A percentile compares a stretch with the other conserved stretches of the same genome.
Conservation (phyloP, 306 rosid species). For the Casuarina cunninghamiana region DNA sequence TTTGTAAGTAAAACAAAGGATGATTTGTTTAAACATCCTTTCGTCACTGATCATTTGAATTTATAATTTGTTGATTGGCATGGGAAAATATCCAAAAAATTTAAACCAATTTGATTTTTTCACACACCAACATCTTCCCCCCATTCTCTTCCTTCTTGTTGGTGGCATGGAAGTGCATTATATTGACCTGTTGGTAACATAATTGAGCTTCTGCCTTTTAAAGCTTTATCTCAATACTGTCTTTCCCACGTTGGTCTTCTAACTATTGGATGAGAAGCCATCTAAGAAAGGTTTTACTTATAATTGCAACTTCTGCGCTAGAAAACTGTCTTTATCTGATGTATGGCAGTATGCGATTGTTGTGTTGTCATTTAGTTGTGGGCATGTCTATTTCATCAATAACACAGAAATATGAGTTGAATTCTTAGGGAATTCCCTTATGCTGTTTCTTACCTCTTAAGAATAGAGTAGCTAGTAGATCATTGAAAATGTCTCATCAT, state of each 20-base stretch:
- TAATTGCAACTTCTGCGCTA: background rate
- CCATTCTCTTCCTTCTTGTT: constrained; percentile 1
- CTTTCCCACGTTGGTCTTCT: background rate
- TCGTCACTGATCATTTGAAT: constrained; percentile 10
- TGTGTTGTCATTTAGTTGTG: background rate
- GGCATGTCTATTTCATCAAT: background rate
- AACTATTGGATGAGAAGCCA: background rate
- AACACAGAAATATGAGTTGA: background rate
- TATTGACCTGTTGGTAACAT: background rate
- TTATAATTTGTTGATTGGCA: background rate
- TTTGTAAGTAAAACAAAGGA: constrained; percentile 16
- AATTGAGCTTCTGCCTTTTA: background rate
- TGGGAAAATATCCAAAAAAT: background rate
- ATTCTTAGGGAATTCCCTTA: background rate
- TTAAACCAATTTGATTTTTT: constrained; percentile 2
- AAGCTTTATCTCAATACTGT: background rate
- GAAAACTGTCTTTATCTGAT: background rate
- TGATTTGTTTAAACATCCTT: background rate
- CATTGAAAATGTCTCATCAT: background rate
- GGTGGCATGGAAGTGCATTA: background rate
- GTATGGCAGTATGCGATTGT: background rate
- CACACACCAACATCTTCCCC: background rate
- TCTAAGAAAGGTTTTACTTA: background rate
- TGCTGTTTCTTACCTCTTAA: background rate
- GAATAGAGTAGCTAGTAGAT: background rate